Percentiles rank a stretch among this genome's conserved stretches.
Evolutionary conservation across 441 rosid species (phyloP).

Genomic region (Adansonia madagascariensis): DNA sequence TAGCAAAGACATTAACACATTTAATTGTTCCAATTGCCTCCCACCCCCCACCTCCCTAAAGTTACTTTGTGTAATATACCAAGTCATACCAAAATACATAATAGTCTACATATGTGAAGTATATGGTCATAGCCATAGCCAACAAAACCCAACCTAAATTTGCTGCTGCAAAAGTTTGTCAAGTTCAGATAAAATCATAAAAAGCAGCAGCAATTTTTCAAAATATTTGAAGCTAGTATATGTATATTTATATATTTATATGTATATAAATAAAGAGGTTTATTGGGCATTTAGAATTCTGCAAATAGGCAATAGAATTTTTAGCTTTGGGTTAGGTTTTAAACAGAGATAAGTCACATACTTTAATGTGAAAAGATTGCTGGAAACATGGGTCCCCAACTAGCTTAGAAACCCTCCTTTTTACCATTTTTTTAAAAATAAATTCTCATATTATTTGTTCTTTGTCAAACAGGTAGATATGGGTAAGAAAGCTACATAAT

Average conservation of each 20-base stretch:
- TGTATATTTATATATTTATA: too few species aligned
- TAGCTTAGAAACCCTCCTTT: constrained; percentile 14
- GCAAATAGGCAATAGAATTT: constrained; percentile 22
- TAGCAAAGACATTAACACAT: constrained; percentile 10
- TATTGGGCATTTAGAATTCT: constrained; percentile 4
- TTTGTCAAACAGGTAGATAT: constrained; percentile 50
- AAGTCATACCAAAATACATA: constrained; percentile 20
- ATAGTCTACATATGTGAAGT: background rate
- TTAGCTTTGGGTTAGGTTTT: constrained; percentile 32
- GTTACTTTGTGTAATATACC: background rate
- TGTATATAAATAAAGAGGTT: background rate
- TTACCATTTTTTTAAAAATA: constrained; percentile 18
- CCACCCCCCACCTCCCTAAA: too few species aligned
- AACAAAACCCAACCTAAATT: constrained; percentile 21
- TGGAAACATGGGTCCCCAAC: constrained; percentile 36
- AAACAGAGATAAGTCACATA: constrained; percentile 32
- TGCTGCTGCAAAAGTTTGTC: background rate
- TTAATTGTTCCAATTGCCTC: background rate
- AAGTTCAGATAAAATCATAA: background rate
- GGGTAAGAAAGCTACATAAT: constrained; percentile 26
- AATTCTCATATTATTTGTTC: constrained; percentile 28
- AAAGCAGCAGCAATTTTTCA: background rate
- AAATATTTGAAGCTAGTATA: constrained; percentile 10
- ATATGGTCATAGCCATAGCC: background rate
- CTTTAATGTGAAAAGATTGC: constrained; percentile 29